Percentiles rank a stretch among this genome's conserved stretches.
Conservation (phyloP, 306 rosid species). For the Cicer cuneatum region DNA sequence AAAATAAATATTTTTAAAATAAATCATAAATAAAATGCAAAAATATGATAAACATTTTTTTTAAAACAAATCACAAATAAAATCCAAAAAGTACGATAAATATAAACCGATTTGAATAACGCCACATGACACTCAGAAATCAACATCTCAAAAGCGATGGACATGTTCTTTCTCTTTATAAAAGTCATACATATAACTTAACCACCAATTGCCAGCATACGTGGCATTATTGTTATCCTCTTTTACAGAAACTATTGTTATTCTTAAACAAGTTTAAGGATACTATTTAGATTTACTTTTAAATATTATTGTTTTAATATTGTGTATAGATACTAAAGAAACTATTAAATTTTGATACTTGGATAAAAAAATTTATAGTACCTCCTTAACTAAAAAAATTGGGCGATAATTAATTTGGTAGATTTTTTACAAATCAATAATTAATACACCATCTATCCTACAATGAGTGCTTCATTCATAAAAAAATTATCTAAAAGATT, state of each 20-base stretch:
- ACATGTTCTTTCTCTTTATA: conserved; percentile 36
- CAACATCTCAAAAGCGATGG: conserved; percentile 34
- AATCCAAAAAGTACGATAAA: neutral
- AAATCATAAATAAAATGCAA: neutral
- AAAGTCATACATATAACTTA: conserved; percentile 28
- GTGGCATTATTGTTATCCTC: conserved; percentile 46
- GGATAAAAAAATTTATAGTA: too few relatives aligned
- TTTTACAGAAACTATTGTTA: neutral
- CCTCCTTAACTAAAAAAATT: too few relatives aligned
- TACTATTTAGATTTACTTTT: too few relatives aligned
- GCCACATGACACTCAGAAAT: neutral
- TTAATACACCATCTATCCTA: too few relatives aligned
- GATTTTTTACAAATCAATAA: too few relatives aligned
- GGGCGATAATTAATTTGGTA: too few relatives aligned
- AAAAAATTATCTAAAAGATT: too few relatives aligned
- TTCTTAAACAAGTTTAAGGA: conserved; percentile 39
- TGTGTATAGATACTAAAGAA: too few relatives aligned
- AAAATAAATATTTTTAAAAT: neutral
- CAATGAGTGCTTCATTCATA: too few relatives aligned
- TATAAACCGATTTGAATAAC: conserved; percentile 1
- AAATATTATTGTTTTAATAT: too few relatives aligned
- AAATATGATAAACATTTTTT: neutral
- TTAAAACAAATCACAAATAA: neutral
- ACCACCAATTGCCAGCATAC: conserved; percentile 23
- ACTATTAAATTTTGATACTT: too few relatives aligned